Evolutionary conservation across 2,329 filamentous ascomycete genomes (phyloP), one percentile per base, ranked within the genome.

Genomic region (Beauveria rudraprayagi): DNA sequence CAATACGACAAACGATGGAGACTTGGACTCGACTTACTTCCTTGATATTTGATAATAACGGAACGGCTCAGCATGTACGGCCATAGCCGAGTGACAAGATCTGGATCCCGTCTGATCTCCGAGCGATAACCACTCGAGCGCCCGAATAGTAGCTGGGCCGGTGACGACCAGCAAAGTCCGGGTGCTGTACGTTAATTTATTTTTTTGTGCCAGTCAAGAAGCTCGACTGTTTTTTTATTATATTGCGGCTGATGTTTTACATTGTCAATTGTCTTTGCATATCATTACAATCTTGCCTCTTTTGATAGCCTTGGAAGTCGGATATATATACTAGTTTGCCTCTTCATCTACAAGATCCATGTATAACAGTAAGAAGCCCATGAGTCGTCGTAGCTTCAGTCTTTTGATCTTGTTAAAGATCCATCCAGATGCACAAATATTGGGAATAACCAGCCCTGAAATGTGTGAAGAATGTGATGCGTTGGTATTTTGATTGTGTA

Each of bases 91-190:
- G 48, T 34, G 48, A 30, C 6, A 10, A 30, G 26, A 51, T 51
- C 48, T 51, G 48, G 48, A 51, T 34, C 48, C 48, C 48, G 48
- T 55, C 52, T 24, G 56, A 58, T 58, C 56, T 58, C 56, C 46
- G 56, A 58, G 46, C 56, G 46, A 58, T 51, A 58, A 50, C 30
- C 56, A 51, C 56, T 50, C 46, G 56, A 58, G 56, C 46, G 46
- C 56, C 37, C 9, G 37, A 58, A 41, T 58, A 58, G 56, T 58
- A 58, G 56, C 46, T 58, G 56, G 56, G 46, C 26, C 56, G 46
- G 56, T 58, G 56, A 58, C 56, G 46, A 58, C 44, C 56, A 58
- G 46, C 56, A 34, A 58, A 58, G 19, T 50, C 56, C 37, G 46
- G 56, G 56, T 58, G 56, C 44, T 58, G 56, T 58, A 50, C 56